Percentiles rank a stretch among this genome's conserved stretches.
phyloP scores from a whole-genome alignment of 768 basidiomycete genomes.

The Chalciporus piperatus region DNA sequence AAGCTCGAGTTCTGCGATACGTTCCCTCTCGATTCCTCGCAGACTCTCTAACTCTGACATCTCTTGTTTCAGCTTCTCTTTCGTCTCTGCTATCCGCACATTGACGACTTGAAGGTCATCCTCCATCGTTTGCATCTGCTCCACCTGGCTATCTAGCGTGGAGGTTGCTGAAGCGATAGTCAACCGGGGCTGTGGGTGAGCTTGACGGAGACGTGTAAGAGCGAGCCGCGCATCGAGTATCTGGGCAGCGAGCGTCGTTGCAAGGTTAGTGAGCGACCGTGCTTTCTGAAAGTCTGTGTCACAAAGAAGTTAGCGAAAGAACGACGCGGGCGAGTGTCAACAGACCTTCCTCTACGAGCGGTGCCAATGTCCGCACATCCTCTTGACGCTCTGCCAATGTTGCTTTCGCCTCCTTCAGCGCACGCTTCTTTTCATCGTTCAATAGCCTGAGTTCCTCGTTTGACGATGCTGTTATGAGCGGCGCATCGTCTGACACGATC shows the following conservation, averaged over 20 bases:
- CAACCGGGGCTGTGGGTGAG: constrained; percentile 75
- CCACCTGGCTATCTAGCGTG: constrained; percentile 72
- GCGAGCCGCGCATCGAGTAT: constrained; percentile 82
- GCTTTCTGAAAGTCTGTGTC: constrained; percentile 58
- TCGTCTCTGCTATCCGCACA: constrained; percentile 48
- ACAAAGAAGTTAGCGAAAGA: background rate
- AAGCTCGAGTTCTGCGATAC: constrained; percentile 50
- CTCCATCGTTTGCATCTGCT: constrained; percentile 72
- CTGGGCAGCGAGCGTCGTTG: constrained; percentile 62
- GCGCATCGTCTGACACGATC: constrained; percentile 84
- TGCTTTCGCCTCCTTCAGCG: constrained; percentile 62
- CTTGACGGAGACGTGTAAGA: constrained; percentile 75
- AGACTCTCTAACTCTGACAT: constrained; percentile 56
- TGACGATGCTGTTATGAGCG: constrained; percentile 74
- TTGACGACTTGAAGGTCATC: constrained; percentile 60
- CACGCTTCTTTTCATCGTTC: constrained; percentile 72
- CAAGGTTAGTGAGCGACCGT: constrained; percentile 49
- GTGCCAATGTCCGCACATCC: constrained; percentile 61
- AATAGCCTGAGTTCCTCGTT: constrained; percentile 60
- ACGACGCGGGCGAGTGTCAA: background rate
- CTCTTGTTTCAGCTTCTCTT: constrained; percentile 58
- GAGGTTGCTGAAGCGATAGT: constrained; percentile 74
- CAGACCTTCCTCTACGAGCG: constrained; percentile 68
- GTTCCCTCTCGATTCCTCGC: constrained; percentile 67
- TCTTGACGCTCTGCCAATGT: constrained; percentile 57